A percentile compares a stretch with the other conserved stretches of the same genome.
These are phyloP conservation scores for Ceratobasidium sp. DNA, from an alignment of 1,284 basidiomycete species.

Conservation along the genomic window DNA sequence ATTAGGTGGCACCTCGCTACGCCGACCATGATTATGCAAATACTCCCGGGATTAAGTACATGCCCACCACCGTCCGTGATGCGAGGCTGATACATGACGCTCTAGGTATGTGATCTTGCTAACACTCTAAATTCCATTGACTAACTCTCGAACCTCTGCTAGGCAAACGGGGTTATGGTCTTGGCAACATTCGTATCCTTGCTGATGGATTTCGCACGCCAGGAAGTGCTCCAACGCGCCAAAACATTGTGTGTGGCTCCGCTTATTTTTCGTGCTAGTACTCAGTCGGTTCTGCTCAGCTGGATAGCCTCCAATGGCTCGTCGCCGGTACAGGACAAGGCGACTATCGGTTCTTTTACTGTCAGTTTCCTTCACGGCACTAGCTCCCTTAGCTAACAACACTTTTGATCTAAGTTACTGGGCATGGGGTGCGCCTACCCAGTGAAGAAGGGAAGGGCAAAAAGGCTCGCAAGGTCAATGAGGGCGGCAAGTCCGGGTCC, in stretches of 20 bases:
- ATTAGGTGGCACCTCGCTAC: not conserved
- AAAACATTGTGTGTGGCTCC: not conserved
- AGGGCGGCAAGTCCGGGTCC: not conserved
- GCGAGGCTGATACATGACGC: not conserved
- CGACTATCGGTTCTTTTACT: slow-evolving; percentile 13
- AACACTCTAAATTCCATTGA: not conserved
- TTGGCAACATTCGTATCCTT: not conserved
- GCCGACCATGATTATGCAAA: not conserved
- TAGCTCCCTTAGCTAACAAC: not conserved
- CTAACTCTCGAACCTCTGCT: not conserved
- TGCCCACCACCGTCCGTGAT: not conserved
- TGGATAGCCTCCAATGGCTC: not conserved
- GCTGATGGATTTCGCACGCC: not conserved
- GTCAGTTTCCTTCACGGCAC: not conserved
- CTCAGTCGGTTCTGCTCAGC: not conserved
- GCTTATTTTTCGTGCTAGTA: not conserved
- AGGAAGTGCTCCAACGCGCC: not conserved
- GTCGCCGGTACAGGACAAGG: not conserved
- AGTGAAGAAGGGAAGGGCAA: slow-evolving; percentile 6
- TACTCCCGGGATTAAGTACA: not conserved
- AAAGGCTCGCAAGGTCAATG: not conserved
- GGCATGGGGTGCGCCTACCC: not conserved
- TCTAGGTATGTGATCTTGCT: not conserved
- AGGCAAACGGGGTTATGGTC: not conserved
- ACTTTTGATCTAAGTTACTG: not conserved